phyloP scores from a whole-genome alignment of 192 early-diverging fungal genomes.

The Piromyces sp. region DNA sequence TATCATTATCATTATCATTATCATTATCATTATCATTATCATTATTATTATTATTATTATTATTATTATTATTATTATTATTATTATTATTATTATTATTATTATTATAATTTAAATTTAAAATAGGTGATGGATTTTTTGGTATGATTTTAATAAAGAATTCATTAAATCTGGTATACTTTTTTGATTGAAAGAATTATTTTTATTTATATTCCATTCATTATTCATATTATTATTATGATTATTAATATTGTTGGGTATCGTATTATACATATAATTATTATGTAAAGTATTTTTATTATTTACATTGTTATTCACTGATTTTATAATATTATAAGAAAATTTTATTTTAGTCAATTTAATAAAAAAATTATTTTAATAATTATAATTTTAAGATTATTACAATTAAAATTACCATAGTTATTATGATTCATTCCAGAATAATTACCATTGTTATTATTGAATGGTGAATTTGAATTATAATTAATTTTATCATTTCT shows the following conservation, averaged over 20 bases:
- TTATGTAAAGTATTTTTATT: neutral
- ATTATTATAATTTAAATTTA: neutral
- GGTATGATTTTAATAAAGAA: neutral
- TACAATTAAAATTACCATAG: neutral
- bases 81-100: neutral
- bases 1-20: neutral
- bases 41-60: neutral
- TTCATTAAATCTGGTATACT: neutral
- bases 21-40: neutral
- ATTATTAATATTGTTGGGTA: neutral
- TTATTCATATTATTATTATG: neutral
- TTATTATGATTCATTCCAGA: neutral
- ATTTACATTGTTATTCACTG: too few species aligned
- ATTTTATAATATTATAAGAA: too few species aligned
- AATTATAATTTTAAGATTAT: too few species aligned
- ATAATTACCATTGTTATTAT: too few species aligned
- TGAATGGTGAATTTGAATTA: too few species aligned
- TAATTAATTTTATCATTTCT: too few species aligned
- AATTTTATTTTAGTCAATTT: too few species aligned
- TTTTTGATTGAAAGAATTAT: neutral
- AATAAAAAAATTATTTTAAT: too few species aligned
- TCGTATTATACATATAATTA: neutral
- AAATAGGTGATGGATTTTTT: neutral
- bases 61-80: neutral
- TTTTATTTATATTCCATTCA: neutral